phyloP scores from a whole-genome alignment of 2,329 filamentous ascomycete genomes.

The Raffaelea deltoideospora region DNA sequence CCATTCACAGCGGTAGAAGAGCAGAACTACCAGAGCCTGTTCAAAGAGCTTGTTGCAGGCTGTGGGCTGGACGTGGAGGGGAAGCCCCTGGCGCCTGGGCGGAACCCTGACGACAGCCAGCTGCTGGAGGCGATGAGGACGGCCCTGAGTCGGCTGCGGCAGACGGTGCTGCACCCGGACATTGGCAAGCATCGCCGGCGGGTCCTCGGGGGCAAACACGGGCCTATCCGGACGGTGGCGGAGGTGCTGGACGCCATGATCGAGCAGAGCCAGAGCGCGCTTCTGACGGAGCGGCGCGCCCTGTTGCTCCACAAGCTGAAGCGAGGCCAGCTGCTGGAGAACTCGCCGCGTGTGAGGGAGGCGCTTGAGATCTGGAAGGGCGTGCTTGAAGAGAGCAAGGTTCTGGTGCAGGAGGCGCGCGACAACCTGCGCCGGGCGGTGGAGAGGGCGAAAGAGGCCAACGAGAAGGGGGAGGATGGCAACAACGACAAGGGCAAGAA shows the following conservation, averaged over 20 bases:
- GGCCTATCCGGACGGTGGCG: constrained; percentile 62
- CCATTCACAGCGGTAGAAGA: constrained; percentile 86
- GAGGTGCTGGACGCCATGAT: constrained; percentile 89
- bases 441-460: constrained; percentile 18
- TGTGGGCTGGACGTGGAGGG: constrained; percentile 53
- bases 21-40: constrained; percentile 68
- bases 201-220: constrained; percentile 44
- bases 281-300: constrained; percentile 54
- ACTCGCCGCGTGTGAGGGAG: constrained; percentile 49
- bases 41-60: constrained; percentile 57
- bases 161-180: constrained; percentile 54
- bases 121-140: constrained; percentile 58
- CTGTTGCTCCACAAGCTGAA: constrained; percentile 49
- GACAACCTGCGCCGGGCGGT: constrained; percentile 40
- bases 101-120: constrained; percentile 43
- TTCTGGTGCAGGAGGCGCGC: constrained; percentile 48
- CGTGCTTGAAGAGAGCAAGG: constrained; percentile 31
- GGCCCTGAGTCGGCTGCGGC: constrained; percentile 48
- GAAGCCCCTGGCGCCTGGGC: constrained; percentile 42
- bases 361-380: constrained; percentile 57
- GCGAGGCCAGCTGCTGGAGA: constrained; percentile 66
- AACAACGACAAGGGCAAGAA: constrained; percentile 17
- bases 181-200: constrained; percentile 53
- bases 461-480: constrained; percentile 3
- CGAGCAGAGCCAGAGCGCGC: constrained; percentile 57